Evolutionary conservation across 2,329 filamentous ascomycete genomes (phyloP).

Genomic region (Xylaria digitata): DNA sequence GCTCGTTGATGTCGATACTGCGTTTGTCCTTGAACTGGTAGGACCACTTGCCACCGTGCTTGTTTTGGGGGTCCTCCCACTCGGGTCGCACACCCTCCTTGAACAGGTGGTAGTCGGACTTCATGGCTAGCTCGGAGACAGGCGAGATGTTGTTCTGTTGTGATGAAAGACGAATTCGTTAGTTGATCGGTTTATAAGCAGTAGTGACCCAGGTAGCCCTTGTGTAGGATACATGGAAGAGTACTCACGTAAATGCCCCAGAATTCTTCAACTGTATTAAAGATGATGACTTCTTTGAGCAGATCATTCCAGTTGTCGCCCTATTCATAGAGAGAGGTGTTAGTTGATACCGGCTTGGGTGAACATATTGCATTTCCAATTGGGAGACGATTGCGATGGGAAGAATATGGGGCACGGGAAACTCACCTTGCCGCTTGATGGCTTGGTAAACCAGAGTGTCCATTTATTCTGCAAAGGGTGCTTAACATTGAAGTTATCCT

Average conservation of each 20-base stretch:
- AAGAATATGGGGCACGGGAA: not conserved
- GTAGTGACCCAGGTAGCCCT: not conserved
- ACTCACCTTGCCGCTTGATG: constrained; percentile 89
- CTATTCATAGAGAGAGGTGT: constrained; percentile 57
- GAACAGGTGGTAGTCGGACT: constrained; percentile 99
- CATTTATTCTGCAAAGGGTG: constrained; percentile 97
- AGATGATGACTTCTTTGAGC: constrained; percentile 97
- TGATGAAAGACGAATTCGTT: constrained; percentile 31
- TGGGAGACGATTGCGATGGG: not conserved
- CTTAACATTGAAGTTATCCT: constrained; percentile 99
- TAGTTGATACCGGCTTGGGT: constrained; percentile 29
- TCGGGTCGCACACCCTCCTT: constrained; percentile 96
- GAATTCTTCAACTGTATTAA: constrained; percentile 98
- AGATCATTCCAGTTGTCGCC: constrained; percentile 99
- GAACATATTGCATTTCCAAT: not conserved
- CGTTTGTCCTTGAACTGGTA: constrained; percentile 98
- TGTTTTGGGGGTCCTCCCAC: constrained; percentile 99
- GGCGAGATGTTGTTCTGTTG: constrained; percentile 97
- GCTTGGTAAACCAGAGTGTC: constrained; percentile 99
- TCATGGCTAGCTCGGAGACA: constrained; percentile 93
- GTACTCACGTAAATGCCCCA: constrained; percentile 96
- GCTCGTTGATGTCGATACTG: constrained; percentile 87
- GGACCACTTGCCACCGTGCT: constrained; percentile 99
- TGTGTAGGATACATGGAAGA: constrained; percentile 6
- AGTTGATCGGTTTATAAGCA: not conserved